A percentile compares a stretch with the other conserved stretches of the same genome.
phyloP scores from a whole-genome alignment of 208 protist genomes.

The Crithidia brevicula region DNA sequence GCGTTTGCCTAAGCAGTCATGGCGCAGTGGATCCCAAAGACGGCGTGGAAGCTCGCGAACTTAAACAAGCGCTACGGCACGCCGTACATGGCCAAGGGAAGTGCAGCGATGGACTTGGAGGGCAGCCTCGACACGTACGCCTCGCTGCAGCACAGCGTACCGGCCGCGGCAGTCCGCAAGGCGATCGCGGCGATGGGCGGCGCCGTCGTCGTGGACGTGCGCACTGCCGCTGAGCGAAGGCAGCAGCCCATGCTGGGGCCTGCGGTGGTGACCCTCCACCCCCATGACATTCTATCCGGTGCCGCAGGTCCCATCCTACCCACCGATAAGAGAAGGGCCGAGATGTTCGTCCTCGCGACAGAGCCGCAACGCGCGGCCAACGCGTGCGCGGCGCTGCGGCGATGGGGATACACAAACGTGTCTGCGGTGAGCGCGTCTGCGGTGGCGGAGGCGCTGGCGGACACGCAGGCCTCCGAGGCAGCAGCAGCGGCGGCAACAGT shows the following conservation, averaged over 20 bases:
- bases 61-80: constrained; percentile 88
- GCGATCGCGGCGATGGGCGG: constrained; percentile 12
- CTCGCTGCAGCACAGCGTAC: constrained; percentile 12
- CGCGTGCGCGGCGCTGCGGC: constrained; percentile 53
- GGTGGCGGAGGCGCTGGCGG: constrained; percentile 31
- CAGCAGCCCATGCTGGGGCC: constrained; percentile 24
- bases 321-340: constrained; percentile 33
- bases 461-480: neutral
- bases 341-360: constrained; percentile 69
- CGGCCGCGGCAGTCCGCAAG: constrained; percentile 1
- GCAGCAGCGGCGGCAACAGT: too few species aligned
- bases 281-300: constrained; percentile 81
- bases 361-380: constrained; percentile 59
- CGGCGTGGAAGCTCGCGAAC: constrained; percentile 86
- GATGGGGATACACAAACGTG: constrained; percentile 75
- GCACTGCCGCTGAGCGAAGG: constrained; percentile 45
- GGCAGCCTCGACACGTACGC: constrained; percentile 42
- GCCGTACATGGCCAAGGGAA: constrained; percentile 54
- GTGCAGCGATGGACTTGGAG: constrained; percentile 23
- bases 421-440: constrained; percentile 41
- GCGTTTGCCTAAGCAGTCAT: constrained; percentile 32
- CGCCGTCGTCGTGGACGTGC: constrained; percentile 72
- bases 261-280: constrained; percentile 62
- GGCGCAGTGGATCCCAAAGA: constrained; percentile 91
- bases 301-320: constrained; percentile 74